Conservation (phyloP, 345 rosid species). For the Eucalyptus sp. region DNA sequence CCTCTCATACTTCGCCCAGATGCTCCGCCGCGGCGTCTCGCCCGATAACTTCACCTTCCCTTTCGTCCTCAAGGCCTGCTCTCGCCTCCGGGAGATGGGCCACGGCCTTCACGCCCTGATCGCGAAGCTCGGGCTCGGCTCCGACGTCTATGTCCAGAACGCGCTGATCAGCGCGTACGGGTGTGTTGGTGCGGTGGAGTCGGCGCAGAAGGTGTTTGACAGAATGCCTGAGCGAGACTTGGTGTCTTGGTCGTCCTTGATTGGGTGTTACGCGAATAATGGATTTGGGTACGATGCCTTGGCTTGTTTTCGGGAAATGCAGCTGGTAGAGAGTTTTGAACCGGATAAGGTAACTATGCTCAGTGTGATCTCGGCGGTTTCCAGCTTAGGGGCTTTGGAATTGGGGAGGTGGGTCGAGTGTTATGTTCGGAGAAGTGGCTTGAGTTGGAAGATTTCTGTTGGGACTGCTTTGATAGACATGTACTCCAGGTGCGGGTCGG, state of each 20-base stretch:
- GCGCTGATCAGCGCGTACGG: conserved; percentile 26
- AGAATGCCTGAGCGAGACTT: conserved; percentile 25
- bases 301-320: conserved; percentile 27
- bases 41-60: conserved; percentile 50
- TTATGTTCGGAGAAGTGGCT: conserved; percentile 12
- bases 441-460: conserved; percentile 8
- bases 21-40: conserved; percentile 18
- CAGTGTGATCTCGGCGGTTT: conserved; percentile 24
- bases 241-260: conserved; percentile 41
- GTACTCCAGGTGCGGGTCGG: conserved; percentile 45
- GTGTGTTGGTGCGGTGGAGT: not conserved
- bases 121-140: conserved; percentile 19
- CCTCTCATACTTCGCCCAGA: conserved; percentile 16
- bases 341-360: conserved; percentile 34
- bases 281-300: conserved; percentile 26
- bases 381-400: conserved; percentile 26
- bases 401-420: conserved; percentile 34
- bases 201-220: conserved; percentile 27
- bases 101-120: conserved; percentile 19
- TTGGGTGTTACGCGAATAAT: conserved; percentile 18
- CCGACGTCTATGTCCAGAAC: conserved; percentile 21
- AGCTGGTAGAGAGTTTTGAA: conserved; percentile 5
- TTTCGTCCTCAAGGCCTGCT: conserved; percentile 39
- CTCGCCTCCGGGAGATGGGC: conserved; percentile 12
- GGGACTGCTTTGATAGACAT: conserved; percentile 40